These are phyloP conservation scores for Leccinum pachyderme DNA, from an alignment of 1,284 basidiomycete genomes.

Conservation along the genomic window DNA sequence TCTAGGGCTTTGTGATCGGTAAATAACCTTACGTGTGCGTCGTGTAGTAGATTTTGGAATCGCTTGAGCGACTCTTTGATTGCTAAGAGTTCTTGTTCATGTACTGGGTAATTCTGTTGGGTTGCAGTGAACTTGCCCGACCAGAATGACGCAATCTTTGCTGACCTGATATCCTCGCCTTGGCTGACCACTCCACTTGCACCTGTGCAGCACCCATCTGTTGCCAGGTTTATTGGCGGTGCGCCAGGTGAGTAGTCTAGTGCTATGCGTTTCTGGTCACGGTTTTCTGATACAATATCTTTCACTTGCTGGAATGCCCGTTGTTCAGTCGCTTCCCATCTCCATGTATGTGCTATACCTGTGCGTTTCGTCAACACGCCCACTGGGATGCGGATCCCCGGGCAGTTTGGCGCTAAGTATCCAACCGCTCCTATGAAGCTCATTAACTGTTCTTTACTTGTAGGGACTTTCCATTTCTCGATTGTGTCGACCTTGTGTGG, in stretches of 20 bases:
- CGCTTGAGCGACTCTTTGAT: conserved; percentile 19
- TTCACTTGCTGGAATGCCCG: conserved; percentile 39
- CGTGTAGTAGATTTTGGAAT: conserved; percentile 20
- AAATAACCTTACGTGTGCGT: conserved; percentile 31
- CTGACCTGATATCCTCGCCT: neutral
- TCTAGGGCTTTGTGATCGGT: conserved; percentile 40
- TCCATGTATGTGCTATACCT: conserved; percentile 23
- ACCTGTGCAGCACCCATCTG: neutral
- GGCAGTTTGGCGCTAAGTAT: conserved; percentile 32
- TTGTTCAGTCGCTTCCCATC: conserved; percentile 35
- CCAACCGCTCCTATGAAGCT: conserved; percentile 35
- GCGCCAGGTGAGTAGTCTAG: neutral
- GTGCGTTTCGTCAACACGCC: conserved; percentile 30
- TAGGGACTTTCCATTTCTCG: conserved; percentile 33
- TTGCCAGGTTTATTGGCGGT: too few relatives aligned
- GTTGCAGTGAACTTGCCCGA: conserved; percentile 32
- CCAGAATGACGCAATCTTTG: conserved; percentile 37
- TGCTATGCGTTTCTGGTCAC: neutral
- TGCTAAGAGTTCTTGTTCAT: conserved; percentile 13
- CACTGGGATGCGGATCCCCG: conserved; percentile 30
- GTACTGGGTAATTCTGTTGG: conserved; percentile 34
- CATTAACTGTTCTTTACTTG: conserved; percentile 21
- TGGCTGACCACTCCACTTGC: neutral
- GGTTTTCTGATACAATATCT: conserved; percentile 26
- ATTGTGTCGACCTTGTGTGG: conserved; percentile 37